A percentile compares a stretch with the other conserved stretches of the same genome.
These are phyloP conservation scores for Ananas comosus DNA, from an alignment of 176 grass and related monocot species.

Conservation along the genomic window DNA sequence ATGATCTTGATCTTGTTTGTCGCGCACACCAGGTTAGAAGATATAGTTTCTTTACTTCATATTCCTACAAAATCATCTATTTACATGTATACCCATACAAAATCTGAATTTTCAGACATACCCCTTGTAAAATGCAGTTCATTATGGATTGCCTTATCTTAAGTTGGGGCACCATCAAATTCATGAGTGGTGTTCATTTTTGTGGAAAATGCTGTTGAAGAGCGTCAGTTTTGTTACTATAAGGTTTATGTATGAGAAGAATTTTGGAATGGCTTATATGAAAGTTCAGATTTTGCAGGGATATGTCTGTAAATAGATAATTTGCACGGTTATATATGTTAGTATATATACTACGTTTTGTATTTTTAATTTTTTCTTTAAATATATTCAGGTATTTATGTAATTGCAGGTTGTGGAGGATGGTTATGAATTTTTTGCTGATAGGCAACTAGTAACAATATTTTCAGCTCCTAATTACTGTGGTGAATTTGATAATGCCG, in stretches of 20 bases:
- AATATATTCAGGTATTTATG: neutral
- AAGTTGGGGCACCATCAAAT: no score
- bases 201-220: no score
- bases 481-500: constrained; percentile 3
- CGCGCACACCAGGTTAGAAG: constrained; percentile 2
- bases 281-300: no score
- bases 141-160: no score
- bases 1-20: constrained; percentile 4
- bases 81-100: neutral
- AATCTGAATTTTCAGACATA: neutral
- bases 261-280: no score
- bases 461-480: constrained; percentile 5
- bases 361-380: neutral
- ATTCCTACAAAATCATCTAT: no score
- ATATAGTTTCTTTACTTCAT: neutral
- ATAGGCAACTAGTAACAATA: neutral
- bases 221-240: no score
- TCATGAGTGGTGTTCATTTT: no score
- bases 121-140: neutral
- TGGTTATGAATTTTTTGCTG: constrained; percentile 2
- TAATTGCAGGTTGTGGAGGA: neutral
- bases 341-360: no score
- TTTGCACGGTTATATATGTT: no score
- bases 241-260: no score
- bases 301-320: no score